Conservation (phyloP, 1,284 basidiomycete genomes). For the Rhodotorula sp. region DNA sequence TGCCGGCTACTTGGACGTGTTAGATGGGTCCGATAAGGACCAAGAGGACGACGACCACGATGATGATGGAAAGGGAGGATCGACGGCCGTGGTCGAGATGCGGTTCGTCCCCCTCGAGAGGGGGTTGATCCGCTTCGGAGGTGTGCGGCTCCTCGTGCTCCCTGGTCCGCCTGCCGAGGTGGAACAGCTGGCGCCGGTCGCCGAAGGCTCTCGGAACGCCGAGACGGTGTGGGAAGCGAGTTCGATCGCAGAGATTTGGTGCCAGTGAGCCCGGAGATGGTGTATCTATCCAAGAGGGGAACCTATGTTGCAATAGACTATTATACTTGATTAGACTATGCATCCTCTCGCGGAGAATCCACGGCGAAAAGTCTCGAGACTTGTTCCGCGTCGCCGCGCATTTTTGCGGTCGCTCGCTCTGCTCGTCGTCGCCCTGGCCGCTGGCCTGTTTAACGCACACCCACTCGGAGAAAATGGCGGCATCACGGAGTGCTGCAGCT, state of each 20-base stretch:
- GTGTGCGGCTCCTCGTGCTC: slow-evolving; percentile 11
- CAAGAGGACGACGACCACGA: background rate
- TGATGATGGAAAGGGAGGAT: background rate
- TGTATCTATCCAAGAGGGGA: background rate
- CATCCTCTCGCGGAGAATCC: no score
- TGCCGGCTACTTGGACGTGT: background rate
- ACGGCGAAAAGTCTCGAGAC: no score
- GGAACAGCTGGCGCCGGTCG: background rate
- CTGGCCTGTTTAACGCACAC: background rate
- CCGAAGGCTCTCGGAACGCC: background rate
- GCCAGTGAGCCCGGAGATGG: background rate
- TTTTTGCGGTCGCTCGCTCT: no score
- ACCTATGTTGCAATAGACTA: background rate
- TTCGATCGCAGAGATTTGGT: slow-evolving; percentile 13
- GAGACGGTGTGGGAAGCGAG: slow-evolving; percentile 5
- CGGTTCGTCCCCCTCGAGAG: background rate
- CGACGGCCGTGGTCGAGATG: background rate
- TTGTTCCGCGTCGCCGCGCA: background rate
- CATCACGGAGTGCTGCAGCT: background rate
- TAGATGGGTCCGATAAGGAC: no score
- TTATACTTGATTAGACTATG: background rate
- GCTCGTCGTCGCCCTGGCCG: background rate
- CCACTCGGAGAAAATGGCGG: background rate
- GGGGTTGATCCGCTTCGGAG: slow-evolving; percentile 6
- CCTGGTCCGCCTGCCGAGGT: background rate